Conservation (phyloP, 192 early-diverging fungal species). For the Hyaloraphidium curvatum region DNA sequence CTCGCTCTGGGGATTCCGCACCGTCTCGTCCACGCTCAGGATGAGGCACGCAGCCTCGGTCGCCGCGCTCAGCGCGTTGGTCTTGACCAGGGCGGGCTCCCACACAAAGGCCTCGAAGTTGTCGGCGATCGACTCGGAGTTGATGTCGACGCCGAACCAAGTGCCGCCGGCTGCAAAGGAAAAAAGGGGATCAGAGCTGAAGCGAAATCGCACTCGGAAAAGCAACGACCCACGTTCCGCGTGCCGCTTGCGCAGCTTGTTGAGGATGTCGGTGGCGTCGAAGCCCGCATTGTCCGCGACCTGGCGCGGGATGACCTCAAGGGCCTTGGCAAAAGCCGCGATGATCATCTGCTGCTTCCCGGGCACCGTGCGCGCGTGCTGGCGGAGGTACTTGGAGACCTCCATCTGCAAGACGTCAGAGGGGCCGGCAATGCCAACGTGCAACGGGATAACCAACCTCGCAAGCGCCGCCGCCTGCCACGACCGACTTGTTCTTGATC, state of each 20-base stretch:
- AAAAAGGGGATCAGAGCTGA: no score
- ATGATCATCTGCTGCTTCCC: conserved; percentile 98
- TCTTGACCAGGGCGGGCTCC: conserved; percentile 97
- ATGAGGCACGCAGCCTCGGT: conserved; percentile 92
- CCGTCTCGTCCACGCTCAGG: conserved; percentile 90
- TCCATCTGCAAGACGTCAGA: conserved; percentile 51
- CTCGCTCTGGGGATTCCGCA: conserved; percentile 74
- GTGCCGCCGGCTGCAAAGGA: conserved; percentile 29
- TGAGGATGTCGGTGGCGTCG: conserved; percentile 93
- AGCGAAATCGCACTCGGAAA: background rate
- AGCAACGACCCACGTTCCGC: conserved; percentile 27
- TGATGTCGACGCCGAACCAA: conserved; percentile 91
- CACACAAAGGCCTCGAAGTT: conserved; percentile 88
- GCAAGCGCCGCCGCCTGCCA: conserved; percentile 93
- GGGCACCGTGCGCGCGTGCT: conserved; percentile 79
- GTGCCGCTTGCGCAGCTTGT: conserved; percentile 89
- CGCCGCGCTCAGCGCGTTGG: conserved; percentile 81
- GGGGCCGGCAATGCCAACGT: background rate
- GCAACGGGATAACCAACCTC: conserved; percentile 32
- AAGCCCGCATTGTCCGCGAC: conserved; percentile 97
- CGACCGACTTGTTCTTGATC: conserved; percentile 87
- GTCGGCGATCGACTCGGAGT: conserved; percentile 67
- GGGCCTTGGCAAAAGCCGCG: conserved; percentile 79
- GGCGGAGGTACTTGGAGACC: conserved; percentile 80
- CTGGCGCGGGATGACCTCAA: conserved; percentile 97